Conservation (phyloP, 176 grass and related monocot genomes). For the Triticum aestivum region IWGSC_CS_RefSeq_v2.1 NC_057801.1:572095476-572095975, state of each 20-base stretch:
- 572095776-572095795: neutral
- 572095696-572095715: neutral
- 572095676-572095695: neutral
- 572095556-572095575: neutral
- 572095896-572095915: neutral
- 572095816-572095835: neutral
- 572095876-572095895: neutral
- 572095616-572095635: neutral
- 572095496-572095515: neutral
- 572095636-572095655: neutral
- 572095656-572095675: constrained; percentile 9
- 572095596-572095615: neutral
- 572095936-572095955: neutral
- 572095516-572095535: neutral
- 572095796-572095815: neutral
- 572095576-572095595: neutral
- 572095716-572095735: constrained; percentile 3
- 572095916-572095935: neutral
- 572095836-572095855: neutral
- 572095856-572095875: neutral
- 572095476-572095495: neutral
- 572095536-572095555: neutral
- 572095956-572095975: constrained; percentile 13
- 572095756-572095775: neutral
- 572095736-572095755: neutral